These are phyloP conservation scores for Phytophthora litchii DNA, from an alignment of 352 stramenopile genomes.

Conservation along the genomic window DNA sequence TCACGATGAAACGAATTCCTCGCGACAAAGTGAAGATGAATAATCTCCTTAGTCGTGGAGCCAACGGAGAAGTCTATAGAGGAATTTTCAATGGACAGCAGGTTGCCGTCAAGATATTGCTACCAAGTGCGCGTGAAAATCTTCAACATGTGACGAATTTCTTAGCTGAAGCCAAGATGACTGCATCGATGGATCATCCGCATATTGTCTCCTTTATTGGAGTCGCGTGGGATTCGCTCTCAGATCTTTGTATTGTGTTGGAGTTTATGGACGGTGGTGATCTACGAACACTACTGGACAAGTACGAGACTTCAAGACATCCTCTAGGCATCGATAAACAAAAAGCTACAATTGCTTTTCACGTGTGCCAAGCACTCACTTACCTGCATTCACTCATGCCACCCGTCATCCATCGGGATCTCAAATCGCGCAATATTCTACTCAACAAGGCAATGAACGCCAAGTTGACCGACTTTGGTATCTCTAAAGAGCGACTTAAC, in stretches of 20 bases:
- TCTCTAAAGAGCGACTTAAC: slow-evolving; percentile 51
- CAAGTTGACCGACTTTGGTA: slow-evolving; percentile 73
- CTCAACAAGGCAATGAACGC: slow-evolving; percentile 46
- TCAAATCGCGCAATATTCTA: slow-evolving; percentile 40
- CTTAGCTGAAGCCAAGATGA: slow-evolving; percentile 44
- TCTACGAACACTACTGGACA: slow-evolving; percentile 37
- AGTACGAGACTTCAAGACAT: slow-evolving; percentile 7
- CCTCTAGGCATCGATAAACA: slow-evolving; percentile 24
- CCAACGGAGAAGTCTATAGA: slow-evolving; percentile 43
- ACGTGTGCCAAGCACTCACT: slow-evolving; percentile 27
- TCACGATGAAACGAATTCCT: slow-evolving; percentile 31
- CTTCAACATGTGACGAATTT: slow-evolving; percentile 35
- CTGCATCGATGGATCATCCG: slow-evolving; percentile 32
- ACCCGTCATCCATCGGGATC: slow-evolving; percentile 45
- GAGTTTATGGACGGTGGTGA: slow-evolving; percentile 55
- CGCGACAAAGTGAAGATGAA: slow-evolving; percentile 26
- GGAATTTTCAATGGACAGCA: slow-evolving; percentile 29
- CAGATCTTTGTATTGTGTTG: slow-evolving; percentile 23
- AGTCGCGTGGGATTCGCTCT: slow-evolving; percentile 37
- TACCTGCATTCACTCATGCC: slow-evolving; percentile 33
- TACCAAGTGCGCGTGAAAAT: slow-evolving; percentile 22
- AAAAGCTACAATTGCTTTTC: slow-evolving; percentile 35
- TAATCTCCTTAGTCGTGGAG: slow-evolving; percentile 34
- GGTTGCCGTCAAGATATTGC: slow-evolving; percentile 45
- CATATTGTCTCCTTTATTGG: slow-evolving; percentile 51